Base-by-base conservation (phyloP, 441 rosid genomes). In the Flueggea neowawraea region DNA sequence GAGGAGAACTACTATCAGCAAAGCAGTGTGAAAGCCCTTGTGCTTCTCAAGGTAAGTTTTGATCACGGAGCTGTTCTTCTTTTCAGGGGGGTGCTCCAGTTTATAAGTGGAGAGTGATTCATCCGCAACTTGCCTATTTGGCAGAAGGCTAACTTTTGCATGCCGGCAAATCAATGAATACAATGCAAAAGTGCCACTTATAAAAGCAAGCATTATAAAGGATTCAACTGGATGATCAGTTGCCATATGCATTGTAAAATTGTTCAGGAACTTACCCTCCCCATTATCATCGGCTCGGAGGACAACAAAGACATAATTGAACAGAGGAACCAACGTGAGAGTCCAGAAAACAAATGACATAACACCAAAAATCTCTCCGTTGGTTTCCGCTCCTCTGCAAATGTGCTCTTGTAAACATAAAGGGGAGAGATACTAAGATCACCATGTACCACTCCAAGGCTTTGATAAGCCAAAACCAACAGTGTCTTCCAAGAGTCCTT, bases 341-440 rank as follows among this genome's bases (percentile, higher is more conserved):
- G 99, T 95, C 99, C 99, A 95, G 79, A 95, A 91, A 58, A 95
- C 94, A 56, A 89, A 89, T 39, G 99, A 91, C 28, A 95, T 74
- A 71, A 88, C 99, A 33, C 98, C 98, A 22, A 28, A 91, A 65
- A 95, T 95, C 79, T 95, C 99, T 79, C 89, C 98, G 44, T 91
- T 89, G 4, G 88, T 79, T 43, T 88, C 84, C 2, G 97, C 63
- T 91, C 96, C 67, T 91, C 95, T 47, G 97, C 95, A 54, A 91
- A 95, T 62, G 99, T 88, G 77, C 92, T 88, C 78, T 89, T 91
- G 64, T 86, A 95, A 57, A 95, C 98, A 58, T 95, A 95, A 50
- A 95, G 88, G 33, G 99, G 99, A 14, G 99, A 95, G 57, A 83
- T 95, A 66, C 99, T 81, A 22, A 95, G 80, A 78, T 95, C 99